Base-by-base conservation (phyloP, 345 rosid species). In the Hypericum androsaemum region DNA sequence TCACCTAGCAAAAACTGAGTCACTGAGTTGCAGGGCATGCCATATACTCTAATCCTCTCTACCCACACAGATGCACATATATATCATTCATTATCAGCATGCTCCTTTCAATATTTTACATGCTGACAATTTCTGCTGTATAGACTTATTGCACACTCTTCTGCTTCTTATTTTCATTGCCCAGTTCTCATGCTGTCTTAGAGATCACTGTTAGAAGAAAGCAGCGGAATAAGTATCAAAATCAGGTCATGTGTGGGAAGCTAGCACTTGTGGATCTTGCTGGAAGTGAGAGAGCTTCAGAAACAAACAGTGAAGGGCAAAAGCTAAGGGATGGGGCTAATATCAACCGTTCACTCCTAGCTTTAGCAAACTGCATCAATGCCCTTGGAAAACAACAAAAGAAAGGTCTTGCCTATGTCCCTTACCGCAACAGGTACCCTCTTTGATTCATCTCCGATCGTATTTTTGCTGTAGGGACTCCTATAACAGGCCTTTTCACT, bases 201-300 rank as follows among this genome's bases (percentile, higher is more conserved):
- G 98, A 82, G 82, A 87, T 90, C 60, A 76, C 66, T 50, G 97
- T 89, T 22, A 86, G 73, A 74, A 76, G 96, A 72, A 87, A 72
- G 66, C 89, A 80, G 69, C 80, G 62, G 71, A 90, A 76, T 69
- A 70, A 73, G 73, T 80, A 77, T 47, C 78, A 49, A 39, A 81
- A 84, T 75, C 96, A 84, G 67, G 76, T 87, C 45, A 68, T 87
- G 74, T 71, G 59, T 68, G 96, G 96, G 60, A 90, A 90, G 71
- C 92, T 90, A 53, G 90, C 98, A 52, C 98, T 90, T 64, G 98
- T 90, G 49, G 98, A 90, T 74, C 98, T 90, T 69, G 98, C 98
- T 60, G 96, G 98, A 40, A 90, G 96, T 74, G 98, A 90, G 74
- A 75, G 96, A 67, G 92, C 98, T 52, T 80, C 96, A 50, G 98